Evolutionary conservation across 345 rosid species (phyloP).

Genomic region (Gossypium bickii): DNA sequence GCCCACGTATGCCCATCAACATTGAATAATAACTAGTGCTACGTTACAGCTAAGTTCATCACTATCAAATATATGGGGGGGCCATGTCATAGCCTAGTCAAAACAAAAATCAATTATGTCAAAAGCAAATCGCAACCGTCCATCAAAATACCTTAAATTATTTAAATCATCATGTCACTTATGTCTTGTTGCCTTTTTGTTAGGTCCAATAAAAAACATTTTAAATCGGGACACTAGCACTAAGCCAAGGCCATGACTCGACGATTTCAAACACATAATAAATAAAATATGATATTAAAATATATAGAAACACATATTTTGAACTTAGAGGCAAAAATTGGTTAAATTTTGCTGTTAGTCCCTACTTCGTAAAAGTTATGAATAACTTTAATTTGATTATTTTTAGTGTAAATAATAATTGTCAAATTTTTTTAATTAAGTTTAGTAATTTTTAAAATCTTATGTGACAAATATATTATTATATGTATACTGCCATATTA

Average conservation of each 20-base stretch:
- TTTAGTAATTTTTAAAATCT: too few species aligned
- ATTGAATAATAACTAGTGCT: not conserved
- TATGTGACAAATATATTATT: too few species aligned
- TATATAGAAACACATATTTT: too few species aligned
- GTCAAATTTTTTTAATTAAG: too few species aligned
- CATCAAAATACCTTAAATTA: not conserved
- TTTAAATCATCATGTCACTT: not conserved
- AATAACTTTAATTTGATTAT: too few species aligned
- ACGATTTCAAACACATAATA: not conserved
- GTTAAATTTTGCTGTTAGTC: too few species aligned
- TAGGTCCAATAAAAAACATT: not conserved
- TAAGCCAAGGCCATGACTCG: not conserved
- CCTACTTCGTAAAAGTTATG: too few species aligned
- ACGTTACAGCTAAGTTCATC: not conserved
- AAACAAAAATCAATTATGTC: not conserved
- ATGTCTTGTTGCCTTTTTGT: not conserved
- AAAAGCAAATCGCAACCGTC: not conserved
- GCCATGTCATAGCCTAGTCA: not conserved
- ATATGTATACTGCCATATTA: too few species aligned
- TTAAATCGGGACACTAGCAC: not conserved
- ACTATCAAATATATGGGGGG: not conserved
- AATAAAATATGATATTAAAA: not conserved
- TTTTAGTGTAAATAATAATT: too few species aligned
- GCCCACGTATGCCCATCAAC: slow-evolving; percentile 2
- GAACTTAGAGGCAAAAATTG: not conserved